These are phyloP conservation scores for Trametes cingulata DNA, from an alignment of 768 basidiomycete genomes.

Conservation along the genomic window DNA sequence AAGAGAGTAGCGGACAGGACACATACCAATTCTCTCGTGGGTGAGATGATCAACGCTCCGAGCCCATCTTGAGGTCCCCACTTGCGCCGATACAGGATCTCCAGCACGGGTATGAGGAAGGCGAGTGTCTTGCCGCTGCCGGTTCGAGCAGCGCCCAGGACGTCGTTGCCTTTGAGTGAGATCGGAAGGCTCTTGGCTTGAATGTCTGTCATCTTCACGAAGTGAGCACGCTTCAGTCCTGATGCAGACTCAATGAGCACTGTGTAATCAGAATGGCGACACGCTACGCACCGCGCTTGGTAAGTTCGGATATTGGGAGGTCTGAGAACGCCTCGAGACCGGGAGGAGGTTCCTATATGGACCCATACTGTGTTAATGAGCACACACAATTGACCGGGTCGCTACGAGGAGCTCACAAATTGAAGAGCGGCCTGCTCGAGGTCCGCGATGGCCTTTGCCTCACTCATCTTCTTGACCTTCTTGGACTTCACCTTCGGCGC, in stretches of 20 bases:
- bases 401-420: constrained; percentile 45
- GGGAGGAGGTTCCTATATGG: constrained; percentile 48
- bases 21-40: constrained; percentile 87
- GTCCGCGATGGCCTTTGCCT: constrained; percentile 51
- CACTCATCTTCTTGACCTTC: constrained; percentile 45
- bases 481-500: constrained; percentile 24
- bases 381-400: neutral
- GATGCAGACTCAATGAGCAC: neutral
- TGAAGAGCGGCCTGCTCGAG: constrained; percentile 50
- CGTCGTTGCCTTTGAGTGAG: constrained; percentile 62
- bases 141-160: constrained; percentile 69
- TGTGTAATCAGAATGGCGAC: neutral
- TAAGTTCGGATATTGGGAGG: constrained; percentile 75
- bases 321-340: constrained; percentile 64
- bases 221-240: constrained; percentile 89
- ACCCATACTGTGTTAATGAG: constrained; percentile 22
- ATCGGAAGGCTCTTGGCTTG: constrained; percentile 61
- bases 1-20: no score
- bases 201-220: constrained; percentile 84
- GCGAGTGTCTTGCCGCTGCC: constrained; percentile 78
- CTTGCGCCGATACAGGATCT: constrained; percentile 61
- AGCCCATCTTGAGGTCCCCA: constrained; percentile 76
- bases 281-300: constrained; percentile 60
- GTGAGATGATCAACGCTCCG: constrained; percentile 91
- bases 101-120: constrained; percentile 67